Conservation (phyloP, 2,329 filamentous ascomycete genomes). For the Paraphoma sp. region DNA sequence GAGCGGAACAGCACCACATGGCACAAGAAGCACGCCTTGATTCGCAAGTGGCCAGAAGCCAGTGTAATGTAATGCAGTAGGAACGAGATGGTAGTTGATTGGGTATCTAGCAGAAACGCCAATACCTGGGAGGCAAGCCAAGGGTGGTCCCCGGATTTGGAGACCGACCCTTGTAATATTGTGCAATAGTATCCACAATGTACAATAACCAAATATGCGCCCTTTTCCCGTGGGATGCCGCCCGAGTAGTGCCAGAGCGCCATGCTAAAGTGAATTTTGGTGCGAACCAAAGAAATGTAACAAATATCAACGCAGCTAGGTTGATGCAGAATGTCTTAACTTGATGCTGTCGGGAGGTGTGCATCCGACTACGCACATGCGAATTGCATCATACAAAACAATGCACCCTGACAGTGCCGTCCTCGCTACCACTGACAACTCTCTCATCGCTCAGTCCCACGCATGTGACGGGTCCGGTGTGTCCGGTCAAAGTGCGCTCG, state of each 20-base stretch:
- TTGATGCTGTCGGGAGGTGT: background rate
- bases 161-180: background rate
- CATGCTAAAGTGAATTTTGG: background rate
- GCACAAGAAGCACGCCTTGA: slow-evolving; percentile 6
- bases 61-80: background rate
- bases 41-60: background rate
- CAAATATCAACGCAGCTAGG: background rate
- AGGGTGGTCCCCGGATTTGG: no score
- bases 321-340: background rate
- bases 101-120: background rate
- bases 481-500: slow-evolving; percentile 89
- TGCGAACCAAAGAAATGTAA: background rate
- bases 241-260: background rate
- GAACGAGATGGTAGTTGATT: background rate
- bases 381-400: slow-evolving; percentile 32
- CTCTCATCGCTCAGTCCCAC: slow-evolving; percentile 88
- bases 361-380: background rate
- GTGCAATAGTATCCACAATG: background rate
- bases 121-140: background rate
- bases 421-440: slow-evolving; percentile 91
- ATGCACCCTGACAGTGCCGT: slow-evolving; percentile 81
- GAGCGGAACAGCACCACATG: background rate
- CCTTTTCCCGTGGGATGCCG: background rate
- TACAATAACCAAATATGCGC: no score
- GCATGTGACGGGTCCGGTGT: slow-evolving; percentile 90